Conservation (phyloP, 345 rosid genomes). For the Ceriops zippeliana region DNA sequence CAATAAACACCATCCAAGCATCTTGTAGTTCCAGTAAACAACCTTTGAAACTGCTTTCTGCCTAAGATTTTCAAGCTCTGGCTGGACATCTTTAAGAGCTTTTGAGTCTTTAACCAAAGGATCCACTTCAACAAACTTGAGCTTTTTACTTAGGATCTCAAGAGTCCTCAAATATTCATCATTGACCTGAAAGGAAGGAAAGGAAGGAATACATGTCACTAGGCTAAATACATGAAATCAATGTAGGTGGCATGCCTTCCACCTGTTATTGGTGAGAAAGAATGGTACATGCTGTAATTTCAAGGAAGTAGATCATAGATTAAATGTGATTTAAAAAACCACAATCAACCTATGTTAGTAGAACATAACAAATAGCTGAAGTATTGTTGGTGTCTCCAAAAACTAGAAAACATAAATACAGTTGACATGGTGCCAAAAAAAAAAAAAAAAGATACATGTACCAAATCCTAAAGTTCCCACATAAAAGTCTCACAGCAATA, state of each 20-base stretch:
- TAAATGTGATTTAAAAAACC: too few relatives aligned
- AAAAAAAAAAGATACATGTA: too few relatives aligned
- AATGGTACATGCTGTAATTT: too few relatives aligned
- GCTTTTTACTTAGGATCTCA: slow-evolving; percentile 87
- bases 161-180: slow-evolving; percentile 89
- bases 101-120: slow-evolving; percentile 70
- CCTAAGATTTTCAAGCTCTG: slow-evolving; percentile 94
- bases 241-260: neutral
- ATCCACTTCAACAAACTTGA: slow-evolving; percentile 80
- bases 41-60: slow-evolving; percentile 98
- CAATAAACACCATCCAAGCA: slow-evolving; percentile 7
- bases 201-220: neutral
- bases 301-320: too few relatives aligned
- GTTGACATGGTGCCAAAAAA: too few relatives aligned
- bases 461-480: neutral
- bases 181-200: slow-evolving; percentile 54
- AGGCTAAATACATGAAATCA: slow-evolving; percentile 6
- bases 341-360: too few relatives aligned
- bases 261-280: too few relatives aligned
- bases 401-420: too few relatives aligned
- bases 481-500: neutral
- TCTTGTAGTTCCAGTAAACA: slow-evolving; percentile 6
- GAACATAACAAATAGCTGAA: too few relatives aligned
- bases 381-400: too few relatives aligned
- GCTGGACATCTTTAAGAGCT: slow-evolving; percentile 93